Conservation (phyloP, 1,139 yeast species). For the Nematodospora anomalae region DNA sequence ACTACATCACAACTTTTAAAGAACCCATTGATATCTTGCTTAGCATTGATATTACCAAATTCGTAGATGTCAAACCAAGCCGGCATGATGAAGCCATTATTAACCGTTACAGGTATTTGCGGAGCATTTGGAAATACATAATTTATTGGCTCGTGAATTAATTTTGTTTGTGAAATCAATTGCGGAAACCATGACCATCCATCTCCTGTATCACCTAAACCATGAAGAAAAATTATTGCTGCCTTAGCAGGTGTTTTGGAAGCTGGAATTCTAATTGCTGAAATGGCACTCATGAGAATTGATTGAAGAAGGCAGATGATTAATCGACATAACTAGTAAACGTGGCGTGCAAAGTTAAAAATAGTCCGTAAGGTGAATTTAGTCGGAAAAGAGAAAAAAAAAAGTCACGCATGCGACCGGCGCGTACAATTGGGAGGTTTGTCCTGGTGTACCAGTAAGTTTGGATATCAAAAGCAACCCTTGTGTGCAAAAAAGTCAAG, state of each 20-base stretch:
- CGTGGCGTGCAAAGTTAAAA: slow-evolving; percentile 1
- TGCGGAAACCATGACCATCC: slow-evolving; percentile 87
- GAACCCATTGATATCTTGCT: slow-evolving; percentile 67
- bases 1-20: slow-evolving; percentile 55
- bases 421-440: too few relatives aligned
- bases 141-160: slow-evolving; percentile 57
- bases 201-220: slow-evolving; percentile 85
- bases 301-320: not conserved
- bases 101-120: slow-evolving; percentile 60
- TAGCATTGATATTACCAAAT: slow-evolving; percentile 48
- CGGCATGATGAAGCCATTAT: slow-evolving; percentile 69
- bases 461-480: too few relatives aligned
- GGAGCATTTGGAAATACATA: slow-evolving; percentile 93
- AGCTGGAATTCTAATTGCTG: slow-evolving; percentile 26
- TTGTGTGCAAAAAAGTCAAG: too few relatives aligned
- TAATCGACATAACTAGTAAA: not conserved
- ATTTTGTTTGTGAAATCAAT: slow-evolving; percentile 38
- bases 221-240: slow-evolving; percentile 81
- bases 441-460: too few relatives aligned
- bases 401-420: too few relatives aligned
- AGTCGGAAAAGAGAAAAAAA: too few relatives aligned
- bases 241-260: slow-evolving; percentile 35
- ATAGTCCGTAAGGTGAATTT: too few relatives aligned
- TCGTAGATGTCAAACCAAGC: slow-evolving; percentile 84
- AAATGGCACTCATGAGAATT: slow-evolving; percentile 15